These are phyloP conservation scores for Saccharomyces hybrid DNA, from an alignment of 1,139 yeast genomes.

Conservation along the genomic window DNA sequence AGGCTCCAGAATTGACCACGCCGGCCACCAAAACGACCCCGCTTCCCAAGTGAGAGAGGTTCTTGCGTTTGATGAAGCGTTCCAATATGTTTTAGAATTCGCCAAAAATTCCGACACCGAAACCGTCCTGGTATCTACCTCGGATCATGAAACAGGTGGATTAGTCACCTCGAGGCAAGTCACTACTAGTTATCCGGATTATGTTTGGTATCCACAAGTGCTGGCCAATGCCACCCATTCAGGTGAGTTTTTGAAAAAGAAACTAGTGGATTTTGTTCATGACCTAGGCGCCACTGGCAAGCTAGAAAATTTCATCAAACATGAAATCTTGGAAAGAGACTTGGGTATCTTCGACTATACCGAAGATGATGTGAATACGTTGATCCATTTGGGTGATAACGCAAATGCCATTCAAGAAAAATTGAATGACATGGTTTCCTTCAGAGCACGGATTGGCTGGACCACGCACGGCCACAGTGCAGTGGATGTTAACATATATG, in stretches of 20 bases:
- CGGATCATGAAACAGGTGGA: constrained; percentile 93
- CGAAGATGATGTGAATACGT: constrained; percentile 40
- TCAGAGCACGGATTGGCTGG: constrained; percentile 77
- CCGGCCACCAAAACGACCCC: constrained; percentile 85
- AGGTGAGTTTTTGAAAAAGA: constrained; percentile 53
- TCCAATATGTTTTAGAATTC: constrained; percentile 58
- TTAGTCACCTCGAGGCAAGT: constrained; percentile 70
- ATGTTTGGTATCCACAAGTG: constrained; percentile 72
- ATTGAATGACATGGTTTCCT: constrained; percentile 54
- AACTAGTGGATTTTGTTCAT: constrained; percentile 31
- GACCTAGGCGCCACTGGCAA: constrained; percentile 29
- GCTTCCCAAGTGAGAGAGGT: constrained; percentile 80
- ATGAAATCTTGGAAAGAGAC: constrained; percentile 46
- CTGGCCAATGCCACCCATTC: constrained; percentile 60
- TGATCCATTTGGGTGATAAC: constrained; percentile 14
- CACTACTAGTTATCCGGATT: constrained; percentile 50
- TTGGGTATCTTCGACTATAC: constrained; percentile 55
- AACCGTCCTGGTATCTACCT: constrained; percentile 67
- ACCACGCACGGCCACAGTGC: constrained; percentile 86
- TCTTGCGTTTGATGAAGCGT: constrained; percentile 69
- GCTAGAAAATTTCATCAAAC: constrained; percentile 37
- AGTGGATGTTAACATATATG: constrained; percentile 82
- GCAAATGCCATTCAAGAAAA: constrained; percentile 32
- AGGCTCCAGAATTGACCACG: constrained; percentile 87
- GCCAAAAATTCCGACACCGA: constrained; percentile 59